Evolutionary conservation across 1,284 basidiomycete species (phyloP).

Genomic region (Rhodofomes roseus): DNA sequence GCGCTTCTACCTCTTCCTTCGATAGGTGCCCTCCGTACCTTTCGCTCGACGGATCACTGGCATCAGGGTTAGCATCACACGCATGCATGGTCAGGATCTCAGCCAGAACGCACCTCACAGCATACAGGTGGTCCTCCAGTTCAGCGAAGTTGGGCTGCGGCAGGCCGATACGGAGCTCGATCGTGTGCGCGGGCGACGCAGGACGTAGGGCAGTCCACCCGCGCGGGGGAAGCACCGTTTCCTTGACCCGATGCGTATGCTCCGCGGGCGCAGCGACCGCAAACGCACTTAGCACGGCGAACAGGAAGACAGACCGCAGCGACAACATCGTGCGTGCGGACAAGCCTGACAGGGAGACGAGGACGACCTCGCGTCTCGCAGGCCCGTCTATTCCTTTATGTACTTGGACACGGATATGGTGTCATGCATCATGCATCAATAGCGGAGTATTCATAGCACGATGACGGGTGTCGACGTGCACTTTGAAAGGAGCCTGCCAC

Average conservation of each 20-base stretch:
- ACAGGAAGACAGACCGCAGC: not conserved
- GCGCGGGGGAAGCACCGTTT: constrained; percentile 40
- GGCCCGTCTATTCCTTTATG: not conserved
- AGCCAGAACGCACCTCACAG: constrained; percentile 50
- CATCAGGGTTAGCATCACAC: not conserved
- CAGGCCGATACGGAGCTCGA: constrained; percentile 62
- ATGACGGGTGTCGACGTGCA: not conserved
- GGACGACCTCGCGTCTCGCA: too few species aligned
- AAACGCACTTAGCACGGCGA: constrained; percentile 10
- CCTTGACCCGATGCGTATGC: constrained; percentile 33
- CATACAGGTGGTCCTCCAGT: constrained; percentile 60
- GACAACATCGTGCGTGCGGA: not conserved
- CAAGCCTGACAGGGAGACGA: not conserved
- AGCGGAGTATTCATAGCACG: not conserved
- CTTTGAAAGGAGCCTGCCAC: not conserved
- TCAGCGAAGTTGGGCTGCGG: constrained; percentile 57
- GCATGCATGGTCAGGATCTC: not conserved
- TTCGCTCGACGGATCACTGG: constrained; percentile 43
- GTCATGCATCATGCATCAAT: not conserved
- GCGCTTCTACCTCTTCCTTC: constrained; percentile 56
- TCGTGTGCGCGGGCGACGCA: constrained; percentile 45
- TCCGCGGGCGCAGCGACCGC: constrained; percentile 20
- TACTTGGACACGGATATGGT: not conserved
- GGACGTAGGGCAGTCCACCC: constrained; percentile 46
- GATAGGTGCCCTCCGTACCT: constrained; percentile 69